A percentile compares a stretch with the other conserved stretches of the same genome.
Conservation (phyloP, 1,284 basidiomycete species). For the Moesziomyces globuligerus region DNA sequence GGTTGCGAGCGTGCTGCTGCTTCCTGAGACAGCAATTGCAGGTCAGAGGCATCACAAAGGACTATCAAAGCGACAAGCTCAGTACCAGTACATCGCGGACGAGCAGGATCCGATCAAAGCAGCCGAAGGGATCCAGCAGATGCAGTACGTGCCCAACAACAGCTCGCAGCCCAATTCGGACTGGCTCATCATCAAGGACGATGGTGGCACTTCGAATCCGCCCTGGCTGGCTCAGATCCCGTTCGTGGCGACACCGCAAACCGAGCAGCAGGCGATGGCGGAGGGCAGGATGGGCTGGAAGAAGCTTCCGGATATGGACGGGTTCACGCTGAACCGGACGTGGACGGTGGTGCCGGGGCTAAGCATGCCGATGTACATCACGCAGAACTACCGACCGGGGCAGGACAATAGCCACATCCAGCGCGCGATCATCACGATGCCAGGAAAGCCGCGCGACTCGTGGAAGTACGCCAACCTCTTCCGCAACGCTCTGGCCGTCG, state of each 20-base stretch:
- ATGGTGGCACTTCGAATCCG: constrained; percentile 27
- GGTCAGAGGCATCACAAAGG: background rate
- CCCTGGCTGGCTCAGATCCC: constrained; percentile 37
- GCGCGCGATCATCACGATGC: constrained; percentile 55
- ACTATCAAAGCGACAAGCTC: constrained; percentile 21
- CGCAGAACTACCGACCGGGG: constrained; percentile 37
- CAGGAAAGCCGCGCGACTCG: constrained; percentile 61
- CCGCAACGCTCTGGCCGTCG: constrained; percentile 47
- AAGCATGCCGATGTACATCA: constrained; percentile 55
- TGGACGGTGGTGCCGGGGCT: constrained; percentile 29
- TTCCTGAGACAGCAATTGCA: background rate
- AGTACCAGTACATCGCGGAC: constrained; percentile 46
- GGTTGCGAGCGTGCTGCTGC: background rate
- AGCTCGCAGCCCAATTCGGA: constrained; percentile 20
- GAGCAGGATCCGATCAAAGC: constrained; percentile 47
- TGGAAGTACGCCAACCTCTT: constrained; percentile 63
- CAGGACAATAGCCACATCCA: constrained; percentile 46
- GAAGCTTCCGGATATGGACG: constrained; percentile 37
- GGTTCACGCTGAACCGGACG: constrained; percentile 55
- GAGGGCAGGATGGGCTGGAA: constrained; percentile 35
- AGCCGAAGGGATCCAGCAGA: constrained; percentile 40
- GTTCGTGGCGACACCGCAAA: constrained; percentile 27
- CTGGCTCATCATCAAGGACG: constrained; percentile 43
- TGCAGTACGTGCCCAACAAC: constrained; percentile 29
- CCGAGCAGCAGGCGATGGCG: constrained; percentile 7